A percentile compares a stretch with the other conserved stretches of the same genome.
These are phyloP conservation scores for Rhinocladiella mackenziei DNA, from an alignment of 2,329 filamentous ascomycete genomes.

Conservation along the genomic window DNA sequence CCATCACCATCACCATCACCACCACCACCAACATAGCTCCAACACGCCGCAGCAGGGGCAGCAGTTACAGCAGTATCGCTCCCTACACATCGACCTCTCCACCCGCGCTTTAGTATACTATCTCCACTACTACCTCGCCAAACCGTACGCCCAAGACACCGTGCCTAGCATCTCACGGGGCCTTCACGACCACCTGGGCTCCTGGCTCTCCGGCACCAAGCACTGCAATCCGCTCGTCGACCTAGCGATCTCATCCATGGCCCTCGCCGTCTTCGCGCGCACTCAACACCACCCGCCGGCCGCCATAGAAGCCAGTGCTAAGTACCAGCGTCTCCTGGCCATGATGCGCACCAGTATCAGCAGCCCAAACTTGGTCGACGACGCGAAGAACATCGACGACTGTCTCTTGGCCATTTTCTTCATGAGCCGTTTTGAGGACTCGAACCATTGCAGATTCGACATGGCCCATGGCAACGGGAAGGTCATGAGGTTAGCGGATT, in stretches of 20 bases:
- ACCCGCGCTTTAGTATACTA: slow-evolving; percentile 32
- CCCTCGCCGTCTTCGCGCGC: slow-evolving; percentile 32
- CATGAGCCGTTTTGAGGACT: slow-evolving; percentile 30
- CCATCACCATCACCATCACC: too few relatives aligned
- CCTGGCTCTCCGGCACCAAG: slow-evolving; percentile 7
- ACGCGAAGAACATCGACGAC: slow-evolving; percentile 17
- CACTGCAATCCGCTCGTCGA: too few relatives aligned
- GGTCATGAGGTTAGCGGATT: too few relatives aligned
- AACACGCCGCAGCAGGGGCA: neutral
- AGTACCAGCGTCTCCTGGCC: slow-evolving; percentile 28
- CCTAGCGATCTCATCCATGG: slow-evolving; percentile 32
- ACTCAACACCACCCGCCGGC: slow-evolving; percentile 28
- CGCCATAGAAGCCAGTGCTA: slow-evolving; percentile 28
- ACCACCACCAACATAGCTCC: too few relatives aligned
- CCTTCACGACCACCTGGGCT: slow-evolving; percentile 19
- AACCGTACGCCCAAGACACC: slow-evolving; percentile 13
- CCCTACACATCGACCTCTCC: slow-evolving; percentile 25
- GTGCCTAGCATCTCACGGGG: slow-evolving; percentile 16
- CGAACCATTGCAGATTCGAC: slow-evolving; percentile 6
- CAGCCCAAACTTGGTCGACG: neutral
- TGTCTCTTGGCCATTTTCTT: slow-evolving; percentile 28
- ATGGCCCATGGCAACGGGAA: neutral
- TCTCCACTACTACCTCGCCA: slow-evolving; percentile 28
- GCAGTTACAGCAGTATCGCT: neutral
- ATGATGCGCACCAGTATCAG: slow-evolving; percentile 1